Base-by-base conservation (phyloP, 179 eudicot genomes). In the Silene noctiflora region DNA sequence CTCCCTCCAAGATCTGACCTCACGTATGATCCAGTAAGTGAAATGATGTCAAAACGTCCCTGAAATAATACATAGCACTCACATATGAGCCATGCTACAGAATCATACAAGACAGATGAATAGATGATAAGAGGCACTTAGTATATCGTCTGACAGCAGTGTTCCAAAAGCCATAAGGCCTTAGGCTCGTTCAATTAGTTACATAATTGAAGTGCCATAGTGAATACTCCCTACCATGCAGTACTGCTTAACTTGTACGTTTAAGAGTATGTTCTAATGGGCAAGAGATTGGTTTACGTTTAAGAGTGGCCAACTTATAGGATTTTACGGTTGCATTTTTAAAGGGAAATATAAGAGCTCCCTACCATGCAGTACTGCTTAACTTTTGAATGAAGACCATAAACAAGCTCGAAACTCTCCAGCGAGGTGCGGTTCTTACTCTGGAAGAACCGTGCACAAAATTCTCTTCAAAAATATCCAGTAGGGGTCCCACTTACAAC, bases 41-140 rank as follows among this genome's bases (percentile, higher is more conserved):
- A 85, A 73, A 90, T 76, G 77, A 92, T 90, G 84, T 92, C 90
- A 79, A 86, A 90, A 53, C 83, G 89, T 53, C 95, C 97, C 97
- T 92, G 86, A 69, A 68, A 80, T 29, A 56, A 22, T 13, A 42
- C 16, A 51, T 6, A 44, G 65, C 56, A 17, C 22, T 7, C 59
- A 64, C 0, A 35, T 10, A 17, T 20, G 8, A 64, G 69, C 55
- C 56, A 65, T 55, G 62, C 33, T 48, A 8, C 35, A 39, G 5
- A 60, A 35, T 19, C 75, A 73, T 48, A 44, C 19, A 42, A 11
- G 16, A 71, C n/a, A n/a, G n/a, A n/a, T n/a, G n/a, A n/a, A n/a
- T n/a, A n/a, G n/a, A n/a, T n/a, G n/a, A n/a, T n/a, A n/a, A n/a
- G n/a, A n/a, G 27, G 48, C 19, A 77, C 20, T 56, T 13, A 66